phyloP scores from a whole-genome alignment of 2,329 filamentous ascomycete species.

The Venturia aucupariae region DNA sequence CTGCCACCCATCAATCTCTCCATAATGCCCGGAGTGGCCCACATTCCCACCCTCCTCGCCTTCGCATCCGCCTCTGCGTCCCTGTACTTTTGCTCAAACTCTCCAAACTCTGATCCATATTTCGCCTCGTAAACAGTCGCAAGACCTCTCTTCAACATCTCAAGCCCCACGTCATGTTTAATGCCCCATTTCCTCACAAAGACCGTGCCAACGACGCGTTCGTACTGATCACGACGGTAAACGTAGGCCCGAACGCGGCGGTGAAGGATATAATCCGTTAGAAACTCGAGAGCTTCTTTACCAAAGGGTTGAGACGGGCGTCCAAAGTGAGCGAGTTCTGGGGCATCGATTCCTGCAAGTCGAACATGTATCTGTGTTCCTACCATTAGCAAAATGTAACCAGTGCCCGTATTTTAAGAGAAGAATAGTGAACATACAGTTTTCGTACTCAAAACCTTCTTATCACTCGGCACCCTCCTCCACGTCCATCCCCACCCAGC shows the following conservation, averaged over 20 bases:
- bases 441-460: conserved; percentile 60
- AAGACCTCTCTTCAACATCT: conserved; percentile 78
- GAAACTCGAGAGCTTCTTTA: conserved; percentile 70
- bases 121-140: conserved; percentile 95
- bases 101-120: conserved; percentile 78
- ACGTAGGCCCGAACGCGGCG: conserved; percentile 73
- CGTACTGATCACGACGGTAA: conserved; percentile 83
- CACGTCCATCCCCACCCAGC: conserved; percentile 87
- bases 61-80: conserved; percentile 49
- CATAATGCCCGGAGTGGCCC: conserved; percentile 45
- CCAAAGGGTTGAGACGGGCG: conserved; percentile 76
- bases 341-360: conserved; percentile 86
- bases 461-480: conserved; percentile 60
- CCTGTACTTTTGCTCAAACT: conserved; percentile 51
- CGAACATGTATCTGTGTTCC: conserved; percentile 71
- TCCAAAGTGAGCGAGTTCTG: conserved; percentile 88
- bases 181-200: conserved; percentile 61
- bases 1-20: conserved; percentile 41
- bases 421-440: conserved; percentile 51
- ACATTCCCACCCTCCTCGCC: conserved; percentile 47
- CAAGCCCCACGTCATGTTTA: conserved; percentile 71
- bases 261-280: conserved; percentile 62
- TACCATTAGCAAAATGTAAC: background rate
- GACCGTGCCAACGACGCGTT: conserved; percentile 79
- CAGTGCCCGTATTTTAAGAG: background rate